phyloP scores from a whole-genome alignment of 1,139 yeast genomes.

The Magnusiomyces clavatus region DNA sequence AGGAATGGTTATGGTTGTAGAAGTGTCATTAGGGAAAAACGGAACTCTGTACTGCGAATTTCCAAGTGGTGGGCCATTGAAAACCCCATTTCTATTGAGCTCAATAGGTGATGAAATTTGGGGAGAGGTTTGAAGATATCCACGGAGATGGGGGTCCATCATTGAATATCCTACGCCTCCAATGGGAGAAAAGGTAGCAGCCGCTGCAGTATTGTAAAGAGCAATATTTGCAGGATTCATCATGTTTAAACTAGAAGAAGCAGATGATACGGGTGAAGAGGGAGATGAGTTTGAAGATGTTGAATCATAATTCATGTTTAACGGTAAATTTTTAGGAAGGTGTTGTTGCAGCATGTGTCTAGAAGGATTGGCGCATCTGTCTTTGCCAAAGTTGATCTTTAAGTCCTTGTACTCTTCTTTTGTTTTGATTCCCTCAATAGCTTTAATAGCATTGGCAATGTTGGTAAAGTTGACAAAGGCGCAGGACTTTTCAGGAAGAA shows the following conservation, averaged over 20 bases:
- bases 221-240: no score
- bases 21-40: not conserved
- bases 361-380: constrained; percentile 76
- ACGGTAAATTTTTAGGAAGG: not conserved
- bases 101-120: not conserved
- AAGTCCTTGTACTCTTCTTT: constrained; percentile 43
- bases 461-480: constrained; percentile 90
- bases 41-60: not conserved
- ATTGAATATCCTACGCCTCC: not conserved
- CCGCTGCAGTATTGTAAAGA: not conserved
- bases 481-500: constrained; percentile 73
- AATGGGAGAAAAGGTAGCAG: not conserved
- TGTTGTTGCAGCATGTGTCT: constrained; percentile 12
- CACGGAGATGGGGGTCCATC: not conserved
- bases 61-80: not conserved
- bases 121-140: not conserved
- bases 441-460: constrained; percentile 78
- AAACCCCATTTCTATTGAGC: not conserved
- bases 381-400: constrained; percentile 84
- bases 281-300: no score
- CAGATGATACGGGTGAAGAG: no score
- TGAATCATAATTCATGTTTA: no score
- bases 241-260: no score
- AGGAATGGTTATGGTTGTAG: constrained; percentile 1
- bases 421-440: constrained; percentile 59